Conservation (phyloP, 2,329 filamentous ascomycete genomes). For the Talaromyces sp. region DNA sequence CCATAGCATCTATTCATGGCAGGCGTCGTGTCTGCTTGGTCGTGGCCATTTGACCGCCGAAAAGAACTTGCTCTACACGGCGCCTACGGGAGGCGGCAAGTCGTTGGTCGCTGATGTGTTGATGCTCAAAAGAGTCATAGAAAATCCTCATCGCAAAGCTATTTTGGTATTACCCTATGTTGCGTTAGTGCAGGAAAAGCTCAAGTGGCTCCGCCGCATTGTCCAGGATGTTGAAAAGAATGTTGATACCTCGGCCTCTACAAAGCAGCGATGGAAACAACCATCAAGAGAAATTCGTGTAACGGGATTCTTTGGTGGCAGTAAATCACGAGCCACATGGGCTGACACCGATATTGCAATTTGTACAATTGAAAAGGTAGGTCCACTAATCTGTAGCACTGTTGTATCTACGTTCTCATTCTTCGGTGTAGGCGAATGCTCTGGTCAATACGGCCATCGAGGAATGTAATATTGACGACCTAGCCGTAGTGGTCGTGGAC, state of each 20-base stretch:
- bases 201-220: conserved; percentile 66
- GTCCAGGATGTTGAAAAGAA: conserved; percentile 57
- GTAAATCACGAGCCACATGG: conserved; percentile 64
- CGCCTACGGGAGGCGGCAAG: conserved; percentile 74
- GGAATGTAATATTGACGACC: conserved; percentile 61
- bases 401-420: conserved; percentile 4
- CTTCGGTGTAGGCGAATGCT: conserved; percentile 60
- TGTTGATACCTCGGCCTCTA: conserved; percentile 28
- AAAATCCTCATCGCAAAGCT: conserved; percentile 61
- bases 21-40: conserved; percentile 67
- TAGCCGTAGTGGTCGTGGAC: conserved; percentile 67
- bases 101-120: conserved; percentile 69
- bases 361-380: conserved; percentile 73
- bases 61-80: conserved; percentile 72
- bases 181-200: conserved; percentile 74
- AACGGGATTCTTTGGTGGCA: conserved; percentile 71
- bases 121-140: conserved; percentile 68
- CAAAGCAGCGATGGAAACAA: conserved; percentile 40
- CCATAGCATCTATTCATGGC: conserved; percentile 72
- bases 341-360: conserved; percentile 72
- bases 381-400: not conserved
- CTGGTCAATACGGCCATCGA: conserved; percentile 70
- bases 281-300: conserved; percentile 59
- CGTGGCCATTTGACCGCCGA: conserved; percentile 62
- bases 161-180: conserved; percentile 73